phyloP scores from a whole-genome alignment of 78 protist genomes.

The Dictyostelium intermedium region DNA sequence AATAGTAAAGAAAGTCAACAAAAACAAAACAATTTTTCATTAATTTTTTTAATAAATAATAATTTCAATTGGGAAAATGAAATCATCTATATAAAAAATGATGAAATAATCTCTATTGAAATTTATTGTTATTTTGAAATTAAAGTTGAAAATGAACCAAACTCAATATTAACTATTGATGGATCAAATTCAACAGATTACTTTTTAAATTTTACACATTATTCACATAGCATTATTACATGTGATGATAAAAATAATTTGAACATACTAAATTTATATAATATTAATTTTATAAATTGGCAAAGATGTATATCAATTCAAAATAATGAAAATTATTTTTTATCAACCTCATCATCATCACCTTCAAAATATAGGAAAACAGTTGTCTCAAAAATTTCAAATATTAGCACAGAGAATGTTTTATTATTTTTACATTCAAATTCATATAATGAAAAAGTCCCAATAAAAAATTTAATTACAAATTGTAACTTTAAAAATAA shows the following conservation, averaged over 20 bases:
- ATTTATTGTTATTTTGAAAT: background rate
- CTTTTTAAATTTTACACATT: background rate
- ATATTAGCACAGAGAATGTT: background rate
- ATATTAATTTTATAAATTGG: background rate
- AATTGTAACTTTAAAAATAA: background rate
- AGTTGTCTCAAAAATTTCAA: background rate
- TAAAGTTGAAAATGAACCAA: background rate
- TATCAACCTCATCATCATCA: no score
- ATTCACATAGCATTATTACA: background rate
- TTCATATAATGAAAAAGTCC: background rate
- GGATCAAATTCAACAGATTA: background rate
- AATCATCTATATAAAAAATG: no score
- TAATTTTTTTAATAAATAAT: no score
- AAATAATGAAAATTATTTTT: background rate
- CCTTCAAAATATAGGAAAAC: no score
- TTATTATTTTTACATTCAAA: background rate
- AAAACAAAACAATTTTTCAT: no score
- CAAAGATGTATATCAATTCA: no score
- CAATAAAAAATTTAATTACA: background rate
- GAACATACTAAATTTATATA: background rate
- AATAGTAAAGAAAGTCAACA: no score
- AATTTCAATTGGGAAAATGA: no score
- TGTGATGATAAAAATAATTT: background rate
- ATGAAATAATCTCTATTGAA: background rate
- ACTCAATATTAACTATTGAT: background rate